phyloP scores from a whole-genome alignment of 2,329 filamentous ascomycete species.

The Parascedosporium putredinis region DNA sequence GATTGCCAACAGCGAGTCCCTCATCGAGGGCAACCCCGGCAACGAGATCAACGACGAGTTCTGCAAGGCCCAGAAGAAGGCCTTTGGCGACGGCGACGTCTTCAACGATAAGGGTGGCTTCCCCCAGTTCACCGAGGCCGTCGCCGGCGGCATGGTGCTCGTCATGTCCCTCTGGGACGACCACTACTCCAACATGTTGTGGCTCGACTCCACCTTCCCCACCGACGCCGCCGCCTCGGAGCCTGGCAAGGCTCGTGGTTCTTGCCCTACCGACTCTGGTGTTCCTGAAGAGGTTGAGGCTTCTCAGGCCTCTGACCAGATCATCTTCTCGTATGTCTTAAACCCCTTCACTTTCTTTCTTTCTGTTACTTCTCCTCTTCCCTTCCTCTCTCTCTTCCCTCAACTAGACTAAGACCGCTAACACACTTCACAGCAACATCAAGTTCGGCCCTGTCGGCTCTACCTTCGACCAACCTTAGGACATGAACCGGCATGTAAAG shows the following conservation, averaged over 20 bases:
- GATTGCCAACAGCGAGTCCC: slow-evolving; percentile 41
- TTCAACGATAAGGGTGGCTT: slow-evolving; percentile 50
- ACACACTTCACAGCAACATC: slow-evolving; percentile 22
- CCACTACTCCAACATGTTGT: slow-evolving; percentile 59
- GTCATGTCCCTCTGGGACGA: slow-evolving; percentile 52
- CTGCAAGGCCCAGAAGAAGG: slow-evolving; percentile 48
- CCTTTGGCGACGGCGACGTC: slow-evolving; percentile 41
- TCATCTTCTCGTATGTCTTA: slow-evolving; percentile 1
- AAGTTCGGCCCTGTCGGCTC: slow-evolving; percentile 35
- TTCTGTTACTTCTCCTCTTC: neutral
- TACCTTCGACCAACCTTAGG: slow-evolving; percentile 20
- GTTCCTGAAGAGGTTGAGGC: slow-evolving; percentile 15
- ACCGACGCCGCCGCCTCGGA: slow-evolving; percentile 13
- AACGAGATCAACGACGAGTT: slow-evolving; percentile 45
- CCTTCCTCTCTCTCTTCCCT: neutral
- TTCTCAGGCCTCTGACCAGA: neutral
- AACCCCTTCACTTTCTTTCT: neutral
- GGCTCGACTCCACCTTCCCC: slow-evolving; percentile 61
- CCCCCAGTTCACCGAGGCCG: slow-evolving; percentile 37
- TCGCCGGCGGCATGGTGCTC: slow-evolving; percentile 33
- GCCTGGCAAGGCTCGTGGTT: slow-evolving; percentile 16
- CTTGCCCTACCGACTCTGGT: slow-evolving; percentile 16
- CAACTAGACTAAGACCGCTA: neutral
- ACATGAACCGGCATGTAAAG: neutral
- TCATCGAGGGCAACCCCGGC: slow-evolving; percentile 26